Evolutionary conservation across 176 grass and related monocot genomes (phyloP).

Genomic region (Triticum timopheevii): DNA sequence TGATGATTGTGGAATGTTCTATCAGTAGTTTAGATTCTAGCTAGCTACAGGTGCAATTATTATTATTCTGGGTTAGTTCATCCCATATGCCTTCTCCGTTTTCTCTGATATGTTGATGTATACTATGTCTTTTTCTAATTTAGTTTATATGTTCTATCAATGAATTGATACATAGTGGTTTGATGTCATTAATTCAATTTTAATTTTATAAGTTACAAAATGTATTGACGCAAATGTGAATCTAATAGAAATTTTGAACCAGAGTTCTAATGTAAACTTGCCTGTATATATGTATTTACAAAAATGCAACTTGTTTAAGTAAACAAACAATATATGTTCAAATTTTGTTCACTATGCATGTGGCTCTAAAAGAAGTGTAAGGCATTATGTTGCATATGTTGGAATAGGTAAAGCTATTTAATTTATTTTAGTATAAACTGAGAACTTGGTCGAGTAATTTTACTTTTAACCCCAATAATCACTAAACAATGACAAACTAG

Average conservation of each 20-base stretch:
- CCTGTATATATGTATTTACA: background rate
- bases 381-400: too few relatives aligned
- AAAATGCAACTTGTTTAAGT: too few relatives aligned
- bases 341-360: too few relatives aligned
- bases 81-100: background rate
- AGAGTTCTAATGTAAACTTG: background rate
- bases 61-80: background rate
- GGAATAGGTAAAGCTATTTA: too few relatives aligned
- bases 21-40: conserved; percentile 41
- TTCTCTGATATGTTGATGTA: background rate
- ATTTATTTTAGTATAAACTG: too few relatives aligned
- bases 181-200: background rate
- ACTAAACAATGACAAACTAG: too few relatives aligned
- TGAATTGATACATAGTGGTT: background rate
- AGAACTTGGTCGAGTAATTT: too few relatives aligned
- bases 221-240: background rate
- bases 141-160: background rate
- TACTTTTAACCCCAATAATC: too few relatives aligned
- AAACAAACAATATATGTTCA: too few relatives aligned
- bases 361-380: too few relatives aligned
- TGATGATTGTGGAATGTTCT: conserved; percentile 41
- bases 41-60: conserved; percentile 8
- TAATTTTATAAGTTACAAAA: background rate
- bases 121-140: background rate
- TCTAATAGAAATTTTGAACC: background rate